Conservation (phyloP, 352 stramenopile species). For the Pythium dissimile region DNA sequence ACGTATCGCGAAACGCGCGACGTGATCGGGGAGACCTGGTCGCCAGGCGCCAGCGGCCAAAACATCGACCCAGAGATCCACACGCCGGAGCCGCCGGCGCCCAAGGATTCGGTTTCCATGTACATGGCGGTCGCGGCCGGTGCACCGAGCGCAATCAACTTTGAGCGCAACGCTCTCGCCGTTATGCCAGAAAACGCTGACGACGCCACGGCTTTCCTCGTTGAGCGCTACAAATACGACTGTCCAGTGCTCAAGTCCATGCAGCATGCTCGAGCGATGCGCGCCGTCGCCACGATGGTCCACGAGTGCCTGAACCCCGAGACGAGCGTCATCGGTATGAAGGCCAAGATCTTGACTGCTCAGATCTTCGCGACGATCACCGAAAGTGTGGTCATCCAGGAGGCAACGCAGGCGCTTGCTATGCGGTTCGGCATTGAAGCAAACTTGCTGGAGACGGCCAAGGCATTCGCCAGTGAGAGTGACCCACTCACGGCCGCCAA, state of each 20-base stretch:
- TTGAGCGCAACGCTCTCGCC: constrained; percentile 12
- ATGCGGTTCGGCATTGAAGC: constrained; percentile 12
- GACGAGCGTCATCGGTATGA: constrained; percentile 16
- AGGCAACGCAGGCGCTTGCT: constrained; percentile 5
- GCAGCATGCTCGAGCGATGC: constrained; percentile 8
- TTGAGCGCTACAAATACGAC: constrained; percentile 5
- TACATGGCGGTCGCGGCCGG: constrained; percentile 14
- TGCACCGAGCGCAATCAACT: constrained; percentile 13
- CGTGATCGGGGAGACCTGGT: constrained; percentile 14
- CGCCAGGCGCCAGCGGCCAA: constrained; percentile 3
- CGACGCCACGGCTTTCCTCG: constrained; percentile 3
- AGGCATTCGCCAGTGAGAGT: not conserved
- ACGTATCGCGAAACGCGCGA: constrained; percentile 18
- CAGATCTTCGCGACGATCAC: constrained; percentile 12
- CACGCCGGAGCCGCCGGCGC: constrained; percentile 4
- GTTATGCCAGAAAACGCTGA: constrained; percentile 1
- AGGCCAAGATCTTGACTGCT: constrained; percentile 9
- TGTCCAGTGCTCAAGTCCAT: constrained; percentile 19
- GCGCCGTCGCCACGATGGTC: constrained; percentile 8
- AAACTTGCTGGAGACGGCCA: constrained; percentile 3
- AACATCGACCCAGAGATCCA: constrained; percentile 13
- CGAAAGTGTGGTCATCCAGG: constrained; percentile 6
- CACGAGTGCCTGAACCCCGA: constrained; percentile 20
- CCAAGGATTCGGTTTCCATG: constrained; percentile 6
- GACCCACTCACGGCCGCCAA: constrained; percentile 6